Evolutionary conservation across 192 early-diverging fungal species (phyloP).

Genomic region (Chytriomyces sp.): DNA sequence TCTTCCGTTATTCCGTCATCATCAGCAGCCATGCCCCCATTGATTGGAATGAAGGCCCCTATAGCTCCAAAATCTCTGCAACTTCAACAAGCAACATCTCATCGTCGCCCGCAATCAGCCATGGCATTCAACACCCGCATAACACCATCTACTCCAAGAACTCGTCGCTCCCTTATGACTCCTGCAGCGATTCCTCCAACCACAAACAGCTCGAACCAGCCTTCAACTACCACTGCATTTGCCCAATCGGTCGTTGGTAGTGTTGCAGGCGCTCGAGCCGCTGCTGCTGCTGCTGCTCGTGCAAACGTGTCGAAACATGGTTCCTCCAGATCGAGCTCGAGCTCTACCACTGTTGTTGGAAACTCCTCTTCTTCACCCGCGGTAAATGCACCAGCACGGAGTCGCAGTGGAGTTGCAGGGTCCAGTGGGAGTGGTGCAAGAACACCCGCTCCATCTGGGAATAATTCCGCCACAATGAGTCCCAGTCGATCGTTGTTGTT

Average conservation of each 20-base stretch:
- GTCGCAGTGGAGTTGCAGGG: neutral
- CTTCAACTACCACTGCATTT: neutral
- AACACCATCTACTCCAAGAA: too few relatives aligned
- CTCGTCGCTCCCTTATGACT: neutral
- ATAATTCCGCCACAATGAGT: too few relatives aligned
- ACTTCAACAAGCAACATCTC: too few relatives aligned
- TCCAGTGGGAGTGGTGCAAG: neutral
- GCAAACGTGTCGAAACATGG: too few relatives aligned
- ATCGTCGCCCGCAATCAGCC: too few relatives aligned
- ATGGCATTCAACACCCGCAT: too few relatives aligned
- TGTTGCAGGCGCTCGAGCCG: neutral
- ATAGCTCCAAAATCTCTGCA: too few relatives aligned
- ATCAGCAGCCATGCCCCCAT: too few relatives aligned
- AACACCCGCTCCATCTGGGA: too few relatives aligned
- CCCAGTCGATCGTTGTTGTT: too few relatives aligned
- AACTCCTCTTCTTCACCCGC: neutral
- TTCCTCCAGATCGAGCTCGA: neutral
- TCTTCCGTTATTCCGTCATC: too few relatives aligned
- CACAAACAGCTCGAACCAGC: constrained; percentile 11
- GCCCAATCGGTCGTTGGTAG: neutral
- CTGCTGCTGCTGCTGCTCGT: constrained; percentile 4
- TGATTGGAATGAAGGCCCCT: too few relatives aligned
- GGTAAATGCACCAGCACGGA: neutral
- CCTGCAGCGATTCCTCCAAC: neutral
- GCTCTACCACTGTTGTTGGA: neutral